phyloP scores from a whole-genome alignment of 2,329 filamentous ascomycete species.

The Chrysoporthe puriensis region DNA sequence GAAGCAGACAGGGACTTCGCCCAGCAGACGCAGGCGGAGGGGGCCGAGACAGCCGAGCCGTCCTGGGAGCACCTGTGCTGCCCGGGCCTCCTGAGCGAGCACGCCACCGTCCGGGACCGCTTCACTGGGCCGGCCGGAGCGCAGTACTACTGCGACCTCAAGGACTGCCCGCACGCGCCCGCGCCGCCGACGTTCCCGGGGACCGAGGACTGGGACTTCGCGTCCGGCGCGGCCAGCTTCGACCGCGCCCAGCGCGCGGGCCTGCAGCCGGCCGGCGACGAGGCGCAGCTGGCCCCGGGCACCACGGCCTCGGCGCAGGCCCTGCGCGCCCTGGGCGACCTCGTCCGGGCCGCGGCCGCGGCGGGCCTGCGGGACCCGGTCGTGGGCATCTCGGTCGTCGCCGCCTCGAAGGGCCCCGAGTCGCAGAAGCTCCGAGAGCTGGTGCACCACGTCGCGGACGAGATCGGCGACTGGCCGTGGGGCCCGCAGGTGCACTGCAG shows the following conservation, averaged over 20 bases:
- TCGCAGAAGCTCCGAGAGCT: not conserved
- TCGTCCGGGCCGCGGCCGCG: not conserved
- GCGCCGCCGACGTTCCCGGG: not conserved
- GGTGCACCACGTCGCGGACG: not conserved
- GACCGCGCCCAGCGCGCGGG: not conserved
- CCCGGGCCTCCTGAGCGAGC: not conserved
- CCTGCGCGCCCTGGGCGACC: not conserved
- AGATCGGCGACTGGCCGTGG: not conserved
- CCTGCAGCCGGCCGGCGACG: not conserved
- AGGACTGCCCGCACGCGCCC: not conserved
- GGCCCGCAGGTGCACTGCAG: no score
- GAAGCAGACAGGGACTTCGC: not conserved
- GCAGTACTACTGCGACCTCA: not conserved
- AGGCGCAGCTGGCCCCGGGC: not conserved
- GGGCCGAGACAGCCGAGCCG: no score
- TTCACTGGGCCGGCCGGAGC: not conserved
- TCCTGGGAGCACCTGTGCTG: not conserved
- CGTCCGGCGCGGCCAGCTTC: not conserved
- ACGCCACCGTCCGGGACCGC: no score
- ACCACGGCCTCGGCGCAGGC: not conserved
- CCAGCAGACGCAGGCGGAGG: not conserved
- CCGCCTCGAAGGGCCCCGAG: not conserved
- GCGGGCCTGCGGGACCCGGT: not conserved
- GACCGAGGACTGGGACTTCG: not conserved
- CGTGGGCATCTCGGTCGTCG: not conserved